Evolutionary conservation across 1,284 basidiomycete species (phyloP).

Genomic region (Ustilago hordei): DNA sequence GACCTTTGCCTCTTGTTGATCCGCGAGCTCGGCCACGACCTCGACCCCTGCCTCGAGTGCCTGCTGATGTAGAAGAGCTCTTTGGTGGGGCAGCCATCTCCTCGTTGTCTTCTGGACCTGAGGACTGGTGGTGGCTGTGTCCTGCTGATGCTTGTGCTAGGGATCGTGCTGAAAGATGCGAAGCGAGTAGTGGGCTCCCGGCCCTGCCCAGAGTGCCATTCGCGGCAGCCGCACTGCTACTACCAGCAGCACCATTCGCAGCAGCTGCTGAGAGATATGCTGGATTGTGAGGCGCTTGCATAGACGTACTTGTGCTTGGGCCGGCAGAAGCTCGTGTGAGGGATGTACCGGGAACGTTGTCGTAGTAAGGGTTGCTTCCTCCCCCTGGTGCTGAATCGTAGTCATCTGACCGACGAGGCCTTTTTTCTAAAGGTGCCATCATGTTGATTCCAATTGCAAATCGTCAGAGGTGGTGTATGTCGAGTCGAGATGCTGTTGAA

Average conservation of each 20-base stretch:
- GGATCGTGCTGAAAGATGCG: background rate
- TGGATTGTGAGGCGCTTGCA: conserved; percentile 7
- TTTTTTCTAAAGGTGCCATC: conserved; percentile 26
- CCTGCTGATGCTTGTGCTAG: conserved; percentile 15
- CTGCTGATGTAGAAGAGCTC: conserved; percentile 11
- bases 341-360: conserved; percentile 31
- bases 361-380: conserved; percentile 9
- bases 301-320: conserved; percentile 2
- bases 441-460: background rate
- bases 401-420: conserved; percentile 33
- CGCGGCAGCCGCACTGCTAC: background rate
- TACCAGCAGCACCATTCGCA: conserved; percentile 15
- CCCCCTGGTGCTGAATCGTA: background rate
- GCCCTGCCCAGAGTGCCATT: conserved; percentile 8
- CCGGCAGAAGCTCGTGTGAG: conserved; percentile 18
- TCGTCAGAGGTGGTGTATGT: background rate
- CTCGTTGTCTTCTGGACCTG: conserved; percentile 27
- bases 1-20: conserved; percentile 14
- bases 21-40: conserved; percentile 11
- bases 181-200: conserved; percentile 17
- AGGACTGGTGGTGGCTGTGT: background rate
- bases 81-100: conserved; percentile 28
- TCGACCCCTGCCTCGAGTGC: conserved; percentile 13
- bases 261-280: conserved; percentile 12
- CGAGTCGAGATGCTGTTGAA: background rate